These are phyloP conservation scores for Exophiala alcalophila DNA, from an alignment of 2,329 filamentous ascomycete genomes.

Conservation along the genomic window DNA sequence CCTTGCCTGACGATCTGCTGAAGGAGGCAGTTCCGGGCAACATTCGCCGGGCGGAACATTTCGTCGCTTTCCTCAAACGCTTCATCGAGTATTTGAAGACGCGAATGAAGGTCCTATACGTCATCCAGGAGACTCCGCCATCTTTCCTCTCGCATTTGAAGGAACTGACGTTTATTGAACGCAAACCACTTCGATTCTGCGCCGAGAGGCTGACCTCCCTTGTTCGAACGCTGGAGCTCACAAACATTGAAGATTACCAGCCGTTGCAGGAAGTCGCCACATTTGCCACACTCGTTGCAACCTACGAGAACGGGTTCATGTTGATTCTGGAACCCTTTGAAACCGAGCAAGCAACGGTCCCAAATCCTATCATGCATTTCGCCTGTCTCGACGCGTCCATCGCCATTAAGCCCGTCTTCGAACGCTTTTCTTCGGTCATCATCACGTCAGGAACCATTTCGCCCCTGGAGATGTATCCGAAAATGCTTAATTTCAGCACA, in stretches of 20 bases:
- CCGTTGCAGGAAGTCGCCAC: constrained; percentile 95
- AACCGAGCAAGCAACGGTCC: constrained; percentile 89
- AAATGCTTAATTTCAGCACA: constrained; percentile 91
- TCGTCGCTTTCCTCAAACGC: constrained; percentile 87
- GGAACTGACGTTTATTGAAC: constrained; percentile 96
- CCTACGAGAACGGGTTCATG: constrained; percentile 93
- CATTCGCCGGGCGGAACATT: constrained; percentile 92
- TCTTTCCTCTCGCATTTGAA: constrained; percentile 91
- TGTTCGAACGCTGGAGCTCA: constrained; percentile 89
- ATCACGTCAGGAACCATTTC: constrained; percentile 98
- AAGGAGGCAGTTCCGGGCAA: constrained; percentile 97
- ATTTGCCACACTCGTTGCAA: constrained; percentile 92
- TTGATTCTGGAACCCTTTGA: constrained; percentile 97
- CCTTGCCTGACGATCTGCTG: constrained; percentile 85
- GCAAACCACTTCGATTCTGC: constrained; percentile 88
- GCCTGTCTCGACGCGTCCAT: constrained; percentile 96
- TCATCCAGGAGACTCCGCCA: constrained; percentile 93
- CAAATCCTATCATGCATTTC: constrained; percentile 95
- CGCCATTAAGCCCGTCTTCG: constrained; percentile 95
- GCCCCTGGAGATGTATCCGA: constrained; percentile 96
- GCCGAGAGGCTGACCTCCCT: constrained; percentile 91
- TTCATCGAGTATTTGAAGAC: constrained; percentile 99
- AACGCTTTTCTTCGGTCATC: constrained; percentile 95
- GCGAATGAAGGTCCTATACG: constrained; percentile 95
- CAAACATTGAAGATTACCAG: constrained; percentile 97